A percentile compares a stretch with the other conserved stretches of the same genome.
Conservation (phyloP, 2,329 filamentous ascomycete species). For the Stachybotrys elegans region DNA sequence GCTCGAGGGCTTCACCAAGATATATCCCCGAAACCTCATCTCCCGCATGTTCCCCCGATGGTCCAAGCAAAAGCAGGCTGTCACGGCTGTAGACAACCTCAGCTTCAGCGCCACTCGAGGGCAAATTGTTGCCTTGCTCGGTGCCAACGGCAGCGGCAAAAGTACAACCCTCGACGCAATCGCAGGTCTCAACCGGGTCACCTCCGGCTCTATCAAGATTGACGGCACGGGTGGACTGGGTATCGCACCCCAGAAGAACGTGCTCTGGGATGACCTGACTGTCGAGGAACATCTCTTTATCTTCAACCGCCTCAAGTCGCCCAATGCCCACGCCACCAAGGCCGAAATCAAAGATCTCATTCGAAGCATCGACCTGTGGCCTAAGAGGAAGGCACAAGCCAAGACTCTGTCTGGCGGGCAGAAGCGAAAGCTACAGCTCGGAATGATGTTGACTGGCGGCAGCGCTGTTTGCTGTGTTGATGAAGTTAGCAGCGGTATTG, state of each 20-base stretch:
- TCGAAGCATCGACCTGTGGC: constrained; percentile 64
- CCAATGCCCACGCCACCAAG: constrained; percentile 47
- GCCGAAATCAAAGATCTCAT: constrained; percentile 61
- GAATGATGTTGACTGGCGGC: constrained; percentile 92
- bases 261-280: constrained; percentile 84
- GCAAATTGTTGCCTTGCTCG: constrained; percentile 80
- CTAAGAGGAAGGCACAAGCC: constrained; percentile 67
- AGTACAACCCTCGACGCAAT: constrained; percentile 86
- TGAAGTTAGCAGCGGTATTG: constrained; percentile 83
- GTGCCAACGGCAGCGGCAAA: constrained; percentile 87
- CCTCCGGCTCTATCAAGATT: constrained; percentile 70
- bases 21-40: constrained; percentile 64
- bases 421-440: constrained; percentile 86
- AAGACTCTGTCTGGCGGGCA: constrained; percentile 85
- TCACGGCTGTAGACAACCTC: constrained; percentile 73
- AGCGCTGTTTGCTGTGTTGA: constrained; percentile 86
- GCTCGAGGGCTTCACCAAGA: constrained; percentile 70
- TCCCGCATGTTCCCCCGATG: constrained; percentile 45
- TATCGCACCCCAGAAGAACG: constrained; percentile 89
- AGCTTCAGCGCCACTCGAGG: constrained; percentile 68
- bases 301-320: constrained; percentile 77
- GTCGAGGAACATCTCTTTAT: constrained; percentile 80
- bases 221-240: constrained; percentile 76
- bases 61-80: constrained; percentile 46
- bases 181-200: constrained; percentile 73